Base-by-base conservation (phyloP, 1,284 basidiomycete species). In the Sparassis latifolia region DNA sequence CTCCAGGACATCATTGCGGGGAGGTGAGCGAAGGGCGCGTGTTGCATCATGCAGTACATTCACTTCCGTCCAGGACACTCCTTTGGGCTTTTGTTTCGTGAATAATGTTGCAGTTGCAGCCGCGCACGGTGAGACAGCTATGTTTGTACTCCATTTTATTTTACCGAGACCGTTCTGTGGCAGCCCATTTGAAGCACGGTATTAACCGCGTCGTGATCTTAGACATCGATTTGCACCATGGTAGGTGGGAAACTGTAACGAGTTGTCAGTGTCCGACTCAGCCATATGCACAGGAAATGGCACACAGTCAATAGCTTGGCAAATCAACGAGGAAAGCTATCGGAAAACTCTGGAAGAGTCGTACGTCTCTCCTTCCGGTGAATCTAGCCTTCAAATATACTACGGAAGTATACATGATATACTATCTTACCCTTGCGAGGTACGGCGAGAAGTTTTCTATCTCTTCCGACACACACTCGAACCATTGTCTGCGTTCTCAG, bases 221-320 rank as follows among this genome's bases (percentile, higher is more conserved):
- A 43, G 96, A 98, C 62, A 93, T 97, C 55, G 95, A 98, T 68
- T 73, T 97, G 4, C 94, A 97, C 68, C 94, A 97, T 61, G 86
- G 87, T 82, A 52, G 44, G 35, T 6, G 35, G 12, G 35, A 7
- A 12, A 37, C 35, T 7, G 35, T 37, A 6, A 37, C 12, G 7
- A 7, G 7, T 12, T 37, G 35, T 37, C 35, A 37, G 6, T 20
- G 90, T 51, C 7, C 35, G 12, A 12, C 35, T 37, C 7, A 37
- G 6, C 35, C 35, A 12, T 7, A 37, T 37, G 12, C 35, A 50
- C 58, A 90, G 90, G 92, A 5, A 96, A 98, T 62, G 96, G 96
- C 1, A 97, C 93, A 0, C 94, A 97, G 63, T 83, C 91, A 1
- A 84, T 97, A 30, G 82, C 79, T 0, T 97, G 93, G 91, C 84